phyloP scores from a whole-genome alignment of 2,329 filamentous ascomycete genomes.

The Fusarium devonianum region DNA sequence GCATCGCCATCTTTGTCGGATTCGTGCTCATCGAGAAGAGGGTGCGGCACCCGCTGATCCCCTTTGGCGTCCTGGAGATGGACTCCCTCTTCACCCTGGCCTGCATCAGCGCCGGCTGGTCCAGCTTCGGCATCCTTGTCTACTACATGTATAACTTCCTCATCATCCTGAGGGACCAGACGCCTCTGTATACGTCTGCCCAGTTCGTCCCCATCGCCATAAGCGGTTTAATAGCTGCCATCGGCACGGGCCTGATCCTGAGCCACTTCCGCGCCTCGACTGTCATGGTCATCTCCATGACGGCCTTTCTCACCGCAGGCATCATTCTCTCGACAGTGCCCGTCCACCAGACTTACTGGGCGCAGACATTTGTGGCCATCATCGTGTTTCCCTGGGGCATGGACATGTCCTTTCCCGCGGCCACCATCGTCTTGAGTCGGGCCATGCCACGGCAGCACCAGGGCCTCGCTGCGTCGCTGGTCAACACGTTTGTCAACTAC shows the following conservation, averaged over 20 bases:
- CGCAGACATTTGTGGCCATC: conserved; percentile 61
- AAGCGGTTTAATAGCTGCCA: conserved; percentile 50
- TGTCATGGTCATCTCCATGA: conserved; percentile 51
- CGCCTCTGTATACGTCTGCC: conserved; percentile 52
- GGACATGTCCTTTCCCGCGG: conserved; percentile 69
- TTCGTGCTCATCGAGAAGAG: conserved; percentile 64
- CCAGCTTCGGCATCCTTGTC: conserved; percentile 57
- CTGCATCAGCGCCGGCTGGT: conserved; percentile 58
- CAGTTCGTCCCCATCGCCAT: conserved; percentile 47
- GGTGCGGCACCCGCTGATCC: conserved; percentile 59
- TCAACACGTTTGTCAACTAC: conserved; percentile 70
- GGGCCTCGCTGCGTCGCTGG: conserved; percentile 55
- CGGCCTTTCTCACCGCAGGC: conserved; percentile 43
- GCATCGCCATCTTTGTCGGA: conserved; percentile 55
- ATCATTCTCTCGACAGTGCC: conserved; percentile 55
- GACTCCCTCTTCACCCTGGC: conserved; percentile 55
- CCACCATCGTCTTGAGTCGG: conserved; percentile 64
- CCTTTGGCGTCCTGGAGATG: conserved; percentile 49
- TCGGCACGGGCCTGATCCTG: conserved; percentile 49
- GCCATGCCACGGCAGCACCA: conserved; percentile 51
- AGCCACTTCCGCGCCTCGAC: conserved; percentile 37
- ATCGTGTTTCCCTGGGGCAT: conserved; percentile 59
- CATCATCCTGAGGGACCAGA: conserved; percentile 47
- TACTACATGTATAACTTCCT: conserved; percentile 57
- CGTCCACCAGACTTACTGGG: conserved; percentile 65